A percentile compares a stretch with the other conserved stretches of the same genome.
Evolutionary conservation across 2,329 filamentous ascomycete genomes (phyloP).

Genomic region (Diplodia seriata): DNA sequence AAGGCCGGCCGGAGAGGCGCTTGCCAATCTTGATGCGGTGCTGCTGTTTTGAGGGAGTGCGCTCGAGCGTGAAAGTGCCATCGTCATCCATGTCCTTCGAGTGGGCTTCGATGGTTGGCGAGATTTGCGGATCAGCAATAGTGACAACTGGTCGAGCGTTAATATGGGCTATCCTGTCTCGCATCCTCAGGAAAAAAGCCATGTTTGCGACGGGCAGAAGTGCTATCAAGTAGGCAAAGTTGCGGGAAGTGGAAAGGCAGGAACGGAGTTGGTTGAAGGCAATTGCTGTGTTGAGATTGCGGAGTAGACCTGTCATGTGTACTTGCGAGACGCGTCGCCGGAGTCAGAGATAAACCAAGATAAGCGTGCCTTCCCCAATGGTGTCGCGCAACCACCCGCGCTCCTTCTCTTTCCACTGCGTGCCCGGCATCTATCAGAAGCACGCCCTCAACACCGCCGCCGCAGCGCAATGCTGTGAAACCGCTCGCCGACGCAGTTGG

Average conservation of each 20-base stretch:
- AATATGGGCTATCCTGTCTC: conserved; percentile 13
- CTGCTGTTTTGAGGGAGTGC: conserved; percentile 45
- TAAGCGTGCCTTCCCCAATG: conserved; percentile 25
- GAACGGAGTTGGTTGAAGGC: background rate
- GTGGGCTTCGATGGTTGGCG: conserved; percentile 55
- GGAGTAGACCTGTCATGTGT: conserved; percentile 3
- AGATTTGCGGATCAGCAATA: conserved; percentile 56
- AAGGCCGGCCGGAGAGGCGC: conserved; percentile 53
- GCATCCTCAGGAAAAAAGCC: background rate
- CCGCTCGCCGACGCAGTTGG: background rate
- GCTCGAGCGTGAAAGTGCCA: conserved; percentile 51
- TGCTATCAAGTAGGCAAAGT: background rate
- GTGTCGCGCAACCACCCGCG: conserved; percentile 14
- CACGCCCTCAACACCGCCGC: background rate
- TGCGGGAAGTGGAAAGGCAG: background rate
- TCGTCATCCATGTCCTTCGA: conserved; percentile 53
- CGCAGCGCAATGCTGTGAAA: background rate
- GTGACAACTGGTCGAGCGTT: conserved; percentile 50
- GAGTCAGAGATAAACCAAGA: conserved; percentile 20
- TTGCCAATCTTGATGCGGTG: conserved; percentile 50
- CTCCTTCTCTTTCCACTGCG: conserved; percentile 1
- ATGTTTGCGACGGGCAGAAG: conserved; percentile 2
- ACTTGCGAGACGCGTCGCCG: conserved; percentile 13
- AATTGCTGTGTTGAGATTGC: conserved; percentile 11
- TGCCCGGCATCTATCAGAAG: background rate